phyloP scores from a whole-genome alignment of 371 early-diverging fungal species.

The Mortierella sp. region DNA sequence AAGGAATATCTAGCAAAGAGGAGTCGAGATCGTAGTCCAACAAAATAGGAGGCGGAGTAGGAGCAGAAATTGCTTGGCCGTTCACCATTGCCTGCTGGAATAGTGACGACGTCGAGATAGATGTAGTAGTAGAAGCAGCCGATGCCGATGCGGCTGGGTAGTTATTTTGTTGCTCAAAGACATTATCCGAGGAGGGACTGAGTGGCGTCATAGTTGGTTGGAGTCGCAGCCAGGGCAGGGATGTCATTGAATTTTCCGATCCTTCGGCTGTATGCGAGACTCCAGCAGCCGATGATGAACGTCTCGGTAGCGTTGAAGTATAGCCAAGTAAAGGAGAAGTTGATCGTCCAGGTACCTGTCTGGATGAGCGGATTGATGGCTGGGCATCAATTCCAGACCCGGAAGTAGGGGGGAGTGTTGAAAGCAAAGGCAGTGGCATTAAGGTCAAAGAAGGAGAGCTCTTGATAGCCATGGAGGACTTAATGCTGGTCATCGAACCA shows the following conservation, averaged over 20 bases:
- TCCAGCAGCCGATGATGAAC: slow-evolving; percentile 6
- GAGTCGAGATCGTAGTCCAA: slow-evolving; percentile 43
- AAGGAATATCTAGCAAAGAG: slow-evolving; percentile 35
- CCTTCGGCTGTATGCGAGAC: neutral
- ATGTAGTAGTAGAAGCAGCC: slow-evolving; percentile 12
- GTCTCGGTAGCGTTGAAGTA: slow-evolving; percentile 1
- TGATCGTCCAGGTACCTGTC: neutral
- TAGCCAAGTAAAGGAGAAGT: slow-evolving; percentile 14
- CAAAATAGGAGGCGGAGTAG: slow-evolving; percentile 45
- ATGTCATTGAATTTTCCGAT: slow-evolving; percentile 25
- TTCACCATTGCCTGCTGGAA: slow-evolving; percentile 28
- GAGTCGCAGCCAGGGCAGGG: slow-evolving; percentile 43
- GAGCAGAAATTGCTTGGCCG: slow-evolving; percentile 25
- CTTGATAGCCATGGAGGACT: slow-evolving; percentile 52
- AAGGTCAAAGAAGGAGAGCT: slow-evolving; percentile 47
- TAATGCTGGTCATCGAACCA: slow-evolving; percentile 30
- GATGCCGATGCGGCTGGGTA: slow-evolving; percentile 20
- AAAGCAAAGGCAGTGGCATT: slow-evolving; percentile 9
- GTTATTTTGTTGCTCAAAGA: slow-evolving; percentile 18
- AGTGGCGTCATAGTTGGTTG: slow-evolving; percentile 11
- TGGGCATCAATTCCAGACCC: slow-evolving; percentile 1
- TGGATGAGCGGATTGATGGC: neutral
- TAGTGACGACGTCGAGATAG: slow-evolving; percentile 25
- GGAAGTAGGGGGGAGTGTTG: slow-evolving; percentile 9
- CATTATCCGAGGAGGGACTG: slow-evolving; percentile 12